phyloP scores from a whole-genome alignment of 2,329 filamentous ascomycete species.

The Beauveria sp. region DNA sequence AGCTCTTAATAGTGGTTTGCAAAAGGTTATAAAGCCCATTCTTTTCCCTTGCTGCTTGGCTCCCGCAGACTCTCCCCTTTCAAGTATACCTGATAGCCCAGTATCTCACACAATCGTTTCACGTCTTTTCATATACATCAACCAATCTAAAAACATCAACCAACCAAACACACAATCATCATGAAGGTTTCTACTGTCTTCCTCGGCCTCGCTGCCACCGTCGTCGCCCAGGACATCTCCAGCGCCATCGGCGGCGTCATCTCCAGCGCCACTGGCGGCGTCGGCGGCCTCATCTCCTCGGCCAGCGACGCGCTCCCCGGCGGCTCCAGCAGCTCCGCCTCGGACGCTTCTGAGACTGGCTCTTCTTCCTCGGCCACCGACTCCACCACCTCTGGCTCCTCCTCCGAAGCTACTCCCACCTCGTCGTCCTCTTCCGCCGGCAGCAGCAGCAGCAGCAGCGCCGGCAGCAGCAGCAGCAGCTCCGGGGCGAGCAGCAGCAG shows the following conservation, averaged over 20 bases:
- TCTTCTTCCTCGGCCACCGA: not conserved
- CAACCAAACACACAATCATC: not conserved
- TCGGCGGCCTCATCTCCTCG: constrained; percentile 4
- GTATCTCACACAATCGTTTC: not conserved
- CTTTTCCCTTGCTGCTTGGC: not conserved
- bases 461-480: not conserved
- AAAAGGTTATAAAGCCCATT: constrained; percentile 2
- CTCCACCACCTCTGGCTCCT: not conserved
- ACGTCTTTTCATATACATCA: not conserved
- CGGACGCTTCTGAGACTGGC: not conserved
- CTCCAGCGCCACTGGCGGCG: not conserved
- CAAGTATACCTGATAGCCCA: not conserved
- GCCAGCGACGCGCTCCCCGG: not conserved
- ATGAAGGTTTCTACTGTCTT: constrained; percentile 10
- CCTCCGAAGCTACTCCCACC: not conserved
- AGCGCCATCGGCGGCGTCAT: not conserved
- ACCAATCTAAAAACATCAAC: not conserved
- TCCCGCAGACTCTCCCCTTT: not conserved
- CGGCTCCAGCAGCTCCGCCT: not conserved
- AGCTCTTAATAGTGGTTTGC: not conserved
- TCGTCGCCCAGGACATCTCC: constrained; percentile 4
- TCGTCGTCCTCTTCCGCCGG: not conserved
- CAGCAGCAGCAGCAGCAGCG: not conserved
- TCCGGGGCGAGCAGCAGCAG: not conserved
- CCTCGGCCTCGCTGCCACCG: constrained; percentile 9